A percentile compares a stretch with the other conserved stretches of the same genome.
Evolutionary conservation across 78 protist genomes (phyloP).

Genomic region (Planoprotostelium fungivorum): DNA sequence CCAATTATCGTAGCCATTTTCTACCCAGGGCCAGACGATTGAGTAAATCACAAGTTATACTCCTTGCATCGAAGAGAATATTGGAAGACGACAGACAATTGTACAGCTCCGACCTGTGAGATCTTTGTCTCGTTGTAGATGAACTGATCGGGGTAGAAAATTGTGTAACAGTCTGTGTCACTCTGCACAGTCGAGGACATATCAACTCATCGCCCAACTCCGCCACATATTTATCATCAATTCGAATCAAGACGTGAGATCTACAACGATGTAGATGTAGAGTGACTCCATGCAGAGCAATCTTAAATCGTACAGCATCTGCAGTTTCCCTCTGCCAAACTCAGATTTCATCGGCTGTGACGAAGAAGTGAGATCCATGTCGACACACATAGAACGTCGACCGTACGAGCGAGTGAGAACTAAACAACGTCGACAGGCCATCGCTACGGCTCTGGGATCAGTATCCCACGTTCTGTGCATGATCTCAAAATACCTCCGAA

Average conservation of each 20-base stretch:
- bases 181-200: background rate
- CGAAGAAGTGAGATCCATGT: constrained; percentile 17
- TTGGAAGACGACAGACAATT: background rate
- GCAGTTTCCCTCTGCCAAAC: constrained; percentile 40
- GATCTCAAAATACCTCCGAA: constrained; percentile 31
- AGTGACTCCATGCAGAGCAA: background rate
- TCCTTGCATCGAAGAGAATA: background rate
- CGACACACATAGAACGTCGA: no score
- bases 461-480: constrained; percentile 51
- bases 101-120: background rate
- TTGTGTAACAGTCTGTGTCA: background rate
- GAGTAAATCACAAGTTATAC: background rate
- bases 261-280: background rate
- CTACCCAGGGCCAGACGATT: background rate
- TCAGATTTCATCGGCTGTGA: constrained; percentile 63
- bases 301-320: constrained; percentile 17
- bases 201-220: background rate
- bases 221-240: background rate
- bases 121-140: background rate
- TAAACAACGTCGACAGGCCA: background rate
- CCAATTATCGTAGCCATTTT: background rate
- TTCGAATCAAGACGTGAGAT: no score
- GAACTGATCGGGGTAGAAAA: background rate
- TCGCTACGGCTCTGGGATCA: constrained; percentile 63
- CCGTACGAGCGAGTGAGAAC: background rate